A percentile compares a stretch with the other conserved stretches of the same genome.
Evolutionary conservation across 495 filamentous ascomycete genomes (phyloP).

Genomic region (Penicillium dipodomyicola): DNA sequence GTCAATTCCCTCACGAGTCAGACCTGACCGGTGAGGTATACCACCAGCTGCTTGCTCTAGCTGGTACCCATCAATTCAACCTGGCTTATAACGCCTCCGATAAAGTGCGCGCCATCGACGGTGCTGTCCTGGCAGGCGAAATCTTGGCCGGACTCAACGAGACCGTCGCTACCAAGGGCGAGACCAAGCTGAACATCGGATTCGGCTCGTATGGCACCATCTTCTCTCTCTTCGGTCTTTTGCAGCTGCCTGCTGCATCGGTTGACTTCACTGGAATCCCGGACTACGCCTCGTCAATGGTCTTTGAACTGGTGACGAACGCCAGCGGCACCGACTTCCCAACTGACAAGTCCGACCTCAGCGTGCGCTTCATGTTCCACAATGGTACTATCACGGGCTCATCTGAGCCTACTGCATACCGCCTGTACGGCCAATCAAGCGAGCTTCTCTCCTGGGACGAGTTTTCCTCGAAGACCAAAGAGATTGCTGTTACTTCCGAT

Average conservation of each 20-base stretch:
- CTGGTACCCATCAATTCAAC: conserved; percentile 51
- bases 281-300: conserved; percentile 52
- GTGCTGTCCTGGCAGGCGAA: conserved; percentile 43
- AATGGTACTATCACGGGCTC: conserved; percentile 47
- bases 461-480: conserved; percentile 38
- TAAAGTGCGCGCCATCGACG: conserved; percentile 48
- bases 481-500: conserved; percentile 38
- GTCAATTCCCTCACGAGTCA: conserved; percentile 29
- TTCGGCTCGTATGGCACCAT: conserved; percentile 51
- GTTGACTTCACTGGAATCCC: conserved; percentile 47
- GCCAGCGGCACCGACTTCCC: conserved; percentile 39
- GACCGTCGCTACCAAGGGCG: conserved; percentile 37
- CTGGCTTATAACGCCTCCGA: conserved; percentile 51
- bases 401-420: conserved; percentile 33
- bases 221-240: conserved; percentile 50
- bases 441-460: conserved; percentile 39
- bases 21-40: conserved; percentile 36
- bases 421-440: conserved; percentile 40
- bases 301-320: conserved; percentile 50
- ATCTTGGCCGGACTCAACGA: conserved; percentile 46
- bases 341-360: conserved; percentile 24
- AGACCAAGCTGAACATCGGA: conserved; percentile 40
- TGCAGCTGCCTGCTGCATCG: conserved; percentile 37
- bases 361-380: conserved; percentile 52
- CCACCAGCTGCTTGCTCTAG: conserved; percentile 43